These are phyloP conservation scores for Leishmania arabica DNA, from an alignment of 208 protist genomes.

Conservation along the genomic window DNA sequence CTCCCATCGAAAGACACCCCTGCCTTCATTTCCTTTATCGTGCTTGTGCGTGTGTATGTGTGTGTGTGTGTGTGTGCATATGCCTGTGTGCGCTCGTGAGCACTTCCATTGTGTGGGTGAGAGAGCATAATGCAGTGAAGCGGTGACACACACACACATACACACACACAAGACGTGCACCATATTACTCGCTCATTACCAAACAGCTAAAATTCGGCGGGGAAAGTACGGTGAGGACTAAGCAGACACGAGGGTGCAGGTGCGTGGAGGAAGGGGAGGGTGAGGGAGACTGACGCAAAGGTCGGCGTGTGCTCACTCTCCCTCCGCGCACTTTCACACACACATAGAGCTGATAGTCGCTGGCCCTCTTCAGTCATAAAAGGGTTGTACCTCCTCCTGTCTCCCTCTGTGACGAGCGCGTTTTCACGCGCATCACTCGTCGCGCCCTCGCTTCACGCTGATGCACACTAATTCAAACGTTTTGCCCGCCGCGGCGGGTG, in stretches of 20 bases:
- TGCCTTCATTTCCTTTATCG: neutral
- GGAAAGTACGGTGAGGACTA: neutral
- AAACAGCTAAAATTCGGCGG: neutral
- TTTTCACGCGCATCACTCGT: neutral
- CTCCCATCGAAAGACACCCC: neutral
- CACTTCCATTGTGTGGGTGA: neutral
- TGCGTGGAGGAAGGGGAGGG: neutral
- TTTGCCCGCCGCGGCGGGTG: slow-evolving; percentile 8
- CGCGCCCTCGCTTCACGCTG: slow-evolving; percentile 15
- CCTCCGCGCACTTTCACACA: too few relatives aligned
- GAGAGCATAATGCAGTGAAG: neutral
- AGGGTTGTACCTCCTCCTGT: neutral
- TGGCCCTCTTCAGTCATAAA: too few relatives aligned
- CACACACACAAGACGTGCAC: neutral
- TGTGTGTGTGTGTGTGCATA: too few relatives aligned
- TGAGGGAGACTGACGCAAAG: neutral
- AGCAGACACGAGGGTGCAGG: neutral
- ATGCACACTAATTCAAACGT: slow-evolving; percentile 19
- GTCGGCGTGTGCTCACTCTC: neutral
- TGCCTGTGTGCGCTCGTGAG: neutral
- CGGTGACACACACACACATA: neutral
- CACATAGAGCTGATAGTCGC: too few relatives aligned
- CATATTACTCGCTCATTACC: neutral
- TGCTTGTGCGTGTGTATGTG: too few relatives aligned
- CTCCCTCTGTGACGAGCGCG: neutral